Evolutionary conservation across 768 basidiomycete species (phyloP).

Genomic region (Leccinum disarticulatum): DNA sequence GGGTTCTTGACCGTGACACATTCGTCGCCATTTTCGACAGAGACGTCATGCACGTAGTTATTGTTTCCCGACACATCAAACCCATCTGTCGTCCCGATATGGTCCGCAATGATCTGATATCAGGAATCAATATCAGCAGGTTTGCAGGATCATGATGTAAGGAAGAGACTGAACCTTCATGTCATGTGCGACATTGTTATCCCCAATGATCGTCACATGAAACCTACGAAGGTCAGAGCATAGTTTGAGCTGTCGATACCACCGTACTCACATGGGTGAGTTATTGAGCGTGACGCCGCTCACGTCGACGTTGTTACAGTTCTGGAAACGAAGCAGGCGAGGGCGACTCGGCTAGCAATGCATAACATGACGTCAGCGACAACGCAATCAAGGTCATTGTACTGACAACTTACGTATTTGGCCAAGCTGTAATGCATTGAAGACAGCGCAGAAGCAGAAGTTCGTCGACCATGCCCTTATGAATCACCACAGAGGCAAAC

Average conservation of each 20-base stretch:
- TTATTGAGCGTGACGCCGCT: conserved; percentile 19
- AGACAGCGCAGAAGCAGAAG: neutral
- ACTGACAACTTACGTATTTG: conserved; percentile 1
- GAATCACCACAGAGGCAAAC: neutral
- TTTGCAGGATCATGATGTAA: neutral
- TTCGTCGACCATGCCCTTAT: neutral
- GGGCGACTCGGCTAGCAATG: conserved; percentile 3
- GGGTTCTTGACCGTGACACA: conserved; percentile 37
- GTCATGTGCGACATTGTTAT: conserved; percentile 9
- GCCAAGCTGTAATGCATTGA: conserved; percentile 4
- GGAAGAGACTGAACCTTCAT: conserved; percentile 5
- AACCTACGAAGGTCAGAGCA: conserved; percentile 6
- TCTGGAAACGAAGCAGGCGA: conserved; percentile 7
- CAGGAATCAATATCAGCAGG: neutral
- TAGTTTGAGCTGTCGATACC: neutral
- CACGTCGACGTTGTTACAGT: conserved; percentile 6
- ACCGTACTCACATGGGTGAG: conserved; percentile 7
- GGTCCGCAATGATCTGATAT: conserved; percentile 9
- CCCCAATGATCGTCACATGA: conserved; percentile 10
- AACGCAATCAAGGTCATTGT: neutral
- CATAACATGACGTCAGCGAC: neutral
- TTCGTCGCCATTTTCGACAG: conserved; percentile 34
- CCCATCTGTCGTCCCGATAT: conserved; percentile 13
- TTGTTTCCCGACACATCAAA: conserved; percentile 28
- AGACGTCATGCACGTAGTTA: conserved; percentile 35